phyloP scores from a whole-genome alignment of 257 asterid genomes.

The Gentiana dahurica region DNA sequence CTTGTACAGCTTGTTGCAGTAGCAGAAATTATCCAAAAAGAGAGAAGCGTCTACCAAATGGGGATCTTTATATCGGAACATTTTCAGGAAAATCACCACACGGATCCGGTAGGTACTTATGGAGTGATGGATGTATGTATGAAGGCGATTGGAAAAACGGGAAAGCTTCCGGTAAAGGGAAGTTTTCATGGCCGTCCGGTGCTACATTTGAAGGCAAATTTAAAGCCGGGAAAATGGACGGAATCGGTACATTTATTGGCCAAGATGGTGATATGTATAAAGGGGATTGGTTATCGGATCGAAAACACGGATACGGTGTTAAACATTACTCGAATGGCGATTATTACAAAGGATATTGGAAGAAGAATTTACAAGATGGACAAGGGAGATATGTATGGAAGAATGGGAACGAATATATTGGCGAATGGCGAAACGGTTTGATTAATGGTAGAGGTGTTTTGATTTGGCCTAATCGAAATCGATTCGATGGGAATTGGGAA shows the following conservation, averaged over 20 bases:
- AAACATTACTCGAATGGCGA: slow-evolving; percentile 85
- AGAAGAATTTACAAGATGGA: slow-evolving; percentile 66
- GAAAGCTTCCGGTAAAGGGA: slow-evolving; percentile 78
- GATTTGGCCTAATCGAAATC: slow-evolving; percentile 74
- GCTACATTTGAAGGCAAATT: slow-evolving; percentile 88
- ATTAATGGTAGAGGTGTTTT: slow-evolving; percentile 77
- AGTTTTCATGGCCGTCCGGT: slow-evolving; percentile 93
- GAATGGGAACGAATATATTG: slow-evolving; percentile 72
- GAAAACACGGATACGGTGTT: slow-evolving; percentile 73
- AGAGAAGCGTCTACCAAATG: slow-evolving; percentile 74
- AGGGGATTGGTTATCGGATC: slow-evolving; percentile 78
- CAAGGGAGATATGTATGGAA: slow-evolving; percentile 81
- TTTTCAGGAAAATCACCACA: slow-evolving; percentile 73
- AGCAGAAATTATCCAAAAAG: slow-evolving; percentile 1
- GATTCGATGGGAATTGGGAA: slow-evolving; percentile 82
- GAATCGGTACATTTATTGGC: slow-evolving; percentile 70
- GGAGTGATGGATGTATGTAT: slow-evolving; percentile 95
- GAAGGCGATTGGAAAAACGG: slow-evolving; percentile 98
- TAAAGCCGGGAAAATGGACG: slow-evolving; percentile 91
- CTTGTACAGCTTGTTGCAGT: background rate
- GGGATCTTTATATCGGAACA: slow-evolving; percentile 85
- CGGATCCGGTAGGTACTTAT: slow-evolving; percentile 87
- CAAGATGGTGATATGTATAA: slow-evolving; percentile 66
- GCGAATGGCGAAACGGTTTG: slow-evolving; percentile 81
- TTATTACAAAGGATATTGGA: slow-evolving; percentile 79